These are phyloP conservation scores for Ogataea chonburiensis DNA, from an alignment of 805 yeast species.

Conservation along the genomic window DNA sequence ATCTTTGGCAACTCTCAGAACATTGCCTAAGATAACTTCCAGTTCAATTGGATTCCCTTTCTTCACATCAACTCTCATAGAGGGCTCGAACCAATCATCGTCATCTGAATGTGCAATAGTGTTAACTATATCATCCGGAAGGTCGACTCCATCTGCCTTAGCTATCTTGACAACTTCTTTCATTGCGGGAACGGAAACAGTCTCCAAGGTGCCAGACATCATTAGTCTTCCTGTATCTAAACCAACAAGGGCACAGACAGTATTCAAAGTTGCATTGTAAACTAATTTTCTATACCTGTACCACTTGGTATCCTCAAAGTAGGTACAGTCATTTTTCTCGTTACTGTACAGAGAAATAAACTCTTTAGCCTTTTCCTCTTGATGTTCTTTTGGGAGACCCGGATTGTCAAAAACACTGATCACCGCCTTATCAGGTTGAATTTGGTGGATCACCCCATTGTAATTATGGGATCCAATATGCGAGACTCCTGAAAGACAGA, in stretches of 20 bases:
- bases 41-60: constrained; percentile 69
- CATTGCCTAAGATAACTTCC: constrained; percentile 70
- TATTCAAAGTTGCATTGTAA: constrained; percentile 68
- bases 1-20: constrained; percentile 49
- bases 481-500: constrained; percentile 61
- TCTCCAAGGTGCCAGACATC: constrained; percentile 42
- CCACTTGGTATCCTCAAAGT: constrained; percentile 44
- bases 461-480: constrained; percentile 59
- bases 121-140: constrained; percentile 48
- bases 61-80: constrained; percentile 64
- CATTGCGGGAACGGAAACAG: constrained; percentile 59
- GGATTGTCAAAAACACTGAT: constrained; percentile 52
- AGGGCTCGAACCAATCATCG: constrained; percentile 58
- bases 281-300: constrained; percentile 65
- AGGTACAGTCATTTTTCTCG: constrained; percentile 40
- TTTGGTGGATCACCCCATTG: constrained; percentile 49
- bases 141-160: constrained; percentile 59
- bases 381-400: constrained; percentile 32
- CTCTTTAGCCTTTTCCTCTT: constrained; percentile 37
- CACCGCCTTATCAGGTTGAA: constrained; percentile 42
- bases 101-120: constrained; percentile 56
- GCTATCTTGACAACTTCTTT: constrained; percentile 64
- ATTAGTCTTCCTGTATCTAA: constrained; percentile 58
- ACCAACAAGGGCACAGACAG: constrained; percentile 57
- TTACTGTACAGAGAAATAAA: constrained; percentile 48